These are phyloP conservation scores for Fomitopsis serialis DNA, from an alignment of 768 basidiomycete species.

Conservation along the genomic window DNA sequence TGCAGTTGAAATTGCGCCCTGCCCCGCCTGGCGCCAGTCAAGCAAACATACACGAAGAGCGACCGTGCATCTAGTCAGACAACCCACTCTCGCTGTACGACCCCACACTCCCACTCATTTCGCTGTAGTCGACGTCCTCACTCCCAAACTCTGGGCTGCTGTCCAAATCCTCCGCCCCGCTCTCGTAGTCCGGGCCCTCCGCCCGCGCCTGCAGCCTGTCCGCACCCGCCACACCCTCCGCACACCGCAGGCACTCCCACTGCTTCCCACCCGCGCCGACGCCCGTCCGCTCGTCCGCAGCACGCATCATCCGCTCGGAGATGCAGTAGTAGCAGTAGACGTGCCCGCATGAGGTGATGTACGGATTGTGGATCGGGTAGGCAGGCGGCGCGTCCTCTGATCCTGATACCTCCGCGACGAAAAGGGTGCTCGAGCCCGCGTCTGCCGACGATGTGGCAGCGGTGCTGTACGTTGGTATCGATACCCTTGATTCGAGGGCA, in stretches of 20 bases:
- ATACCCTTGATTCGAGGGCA: conserved; percentile 32
- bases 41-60: too few species aligned
- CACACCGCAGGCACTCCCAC: conserved; percentile 88
- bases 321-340: conserved; percentile 94
- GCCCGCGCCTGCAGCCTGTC: conserved; percentile 50
- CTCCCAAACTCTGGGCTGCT: conserved; percentile 17
- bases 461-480: conserved; percentile 23
- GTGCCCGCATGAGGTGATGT: conserved; percentile 79
- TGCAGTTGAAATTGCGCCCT: too few species aligned
- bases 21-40: too few species aligned
- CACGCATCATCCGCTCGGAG: conserved; percentile 72
- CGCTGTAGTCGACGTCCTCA: conserved; percentile 22
- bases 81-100: conserved; percentile 26
- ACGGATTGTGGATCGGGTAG: conserved; percentile 75
- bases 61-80: conserved; percentile 6
- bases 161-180: conserved; percentile 15
- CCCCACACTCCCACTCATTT: conserved; percentile 23
- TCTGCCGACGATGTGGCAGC: background rate
- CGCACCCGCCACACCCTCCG: conserved; percentile 55
- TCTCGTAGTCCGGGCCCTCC: conserved; percentile 21
- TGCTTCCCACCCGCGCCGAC: conserved; percentile 35
- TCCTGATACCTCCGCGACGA: conserved; percentile 9
- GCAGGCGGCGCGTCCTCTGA: conserved; percentile 40
- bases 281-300: conserved; percentile 48
- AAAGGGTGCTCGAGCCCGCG: conserved; percentile 10